These are phyloP conservation scores for Xylogone sp. DNA, from an alignment of 2,329 filamentous ascomycete species.

Conservation along the genomic window DNA sequence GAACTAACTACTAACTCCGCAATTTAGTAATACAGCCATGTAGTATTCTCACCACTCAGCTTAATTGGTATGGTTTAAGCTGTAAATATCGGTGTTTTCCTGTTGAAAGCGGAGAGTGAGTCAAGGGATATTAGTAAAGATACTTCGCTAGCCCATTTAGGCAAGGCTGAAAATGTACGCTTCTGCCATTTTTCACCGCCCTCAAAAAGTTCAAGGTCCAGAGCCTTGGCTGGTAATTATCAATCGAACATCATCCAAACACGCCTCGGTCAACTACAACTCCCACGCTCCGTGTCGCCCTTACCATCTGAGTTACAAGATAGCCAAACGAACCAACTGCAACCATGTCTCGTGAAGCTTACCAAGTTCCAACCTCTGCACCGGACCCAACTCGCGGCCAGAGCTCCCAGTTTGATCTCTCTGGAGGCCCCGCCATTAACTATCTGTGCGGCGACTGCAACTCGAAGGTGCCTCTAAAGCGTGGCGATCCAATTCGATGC, in stretches of 20 bases:
- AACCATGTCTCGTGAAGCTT: conserved; percentile 69
- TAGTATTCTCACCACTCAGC: too few relatives aligned
- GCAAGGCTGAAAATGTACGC: background rate
- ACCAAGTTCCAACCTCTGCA: conserved; percentile 63
- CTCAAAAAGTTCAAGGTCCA: background rate
- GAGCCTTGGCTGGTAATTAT: background rate
- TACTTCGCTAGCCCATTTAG: background rate
- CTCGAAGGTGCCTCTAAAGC: conserved; percentile 68
- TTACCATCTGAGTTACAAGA: background rate
- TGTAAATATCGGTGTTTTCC: too few relatives aligned
- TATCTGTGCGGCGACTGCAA: conserved; percentile 86
- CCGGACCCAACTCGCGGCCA: conserved; percentile 32
- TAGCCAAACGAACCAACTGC: background rate
- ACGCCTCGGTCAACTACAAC: background rate
- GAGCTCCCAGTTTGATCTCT: conserved; percentile 24
- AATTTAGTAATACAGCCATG: too few relatives aligned
- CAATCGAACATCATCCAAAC: background rate
- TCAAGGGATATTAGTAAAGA: too few relatives aligned
- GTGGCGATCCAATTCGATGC: conserved; percentile 79
- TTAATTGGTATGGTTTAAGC: too few relatives aligned
- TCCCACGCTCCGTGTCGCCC: background rate
- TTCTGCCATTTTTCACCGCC: background rate
- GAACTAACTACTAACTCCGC: too few relatives aligned
- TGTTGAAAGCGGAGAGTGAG: too few relatives aligned
- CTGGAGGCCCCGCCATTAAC: conserved; percentile 52